These are phyloP conservation scores for Trichosporon ovoides DNA, from an alignment of 1,284 basidiomycete genomes.

Conservation along the genomic window DNA sequence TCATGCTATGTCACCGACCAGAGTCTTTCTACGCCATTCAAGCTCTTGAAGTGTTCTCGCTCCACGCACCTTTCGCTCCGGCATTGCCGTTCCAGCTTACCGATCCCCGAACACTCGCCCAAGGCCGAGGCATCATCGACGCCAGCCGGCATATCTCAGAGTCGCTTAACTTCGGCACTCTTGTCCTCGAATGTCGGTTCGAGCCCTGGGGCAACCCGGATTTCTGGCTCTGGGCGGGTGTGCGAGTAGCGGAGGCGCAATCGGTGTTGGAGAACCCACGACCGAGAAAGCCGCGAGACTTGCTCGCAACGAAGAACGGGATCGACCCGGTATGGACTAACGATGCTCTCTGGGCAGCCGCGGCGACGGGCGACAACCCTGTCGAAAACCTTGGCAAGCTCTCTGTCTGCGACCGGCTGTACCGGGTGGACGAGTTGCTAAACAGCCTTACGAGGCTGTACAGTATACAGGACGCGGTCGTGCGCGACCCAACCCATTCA, in stretches of 20 bases:
- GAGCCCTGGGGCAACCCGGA: conserved; percentile 25
- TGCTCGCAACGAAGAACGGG: conserved; percentile 22
- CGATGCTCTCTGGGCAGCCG: conserved; percentile 19
- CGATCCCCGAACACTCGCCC: conserved; percentile 27
- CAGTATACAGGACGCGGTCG: conserved; percentile 25
- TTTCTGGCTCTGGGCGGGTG: conserved; percentile 32
- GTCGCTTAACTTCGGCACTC: conserved; percentile 20
- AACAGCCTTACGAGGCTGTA: conserved; percentile 27
- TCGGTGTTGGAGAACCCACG: conserved; percentile 16
- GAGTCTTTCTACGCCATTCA: conserved; percentile 32
- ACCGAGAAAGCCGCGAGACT: conserved; percentile 12
- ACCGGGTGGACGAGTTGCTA: conserved; percentile 33
- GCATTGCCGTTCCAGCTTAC: conserved; percentile 32
- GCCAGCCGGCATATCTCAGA: conserved; percentile 19
- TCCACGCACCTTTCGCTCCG: conserved; percentile 36
- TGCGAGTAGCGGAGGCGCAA: conserved; percentile 18
- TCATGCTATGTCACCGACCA: conserved; percentile 29
- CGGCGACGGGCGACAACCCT: conserved; percentile 20
- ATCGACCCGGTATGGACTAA: conserved; percentile 20
- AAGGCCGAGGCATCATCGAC: conserved; percentile 29
- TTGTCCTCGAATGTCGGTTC: conserved; percentile 16
- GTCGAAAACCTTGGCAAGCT: conserved; percentile 33
- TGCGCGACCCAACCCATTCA: conserved; percentile 25
- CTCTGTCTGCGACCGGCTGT: conserved; percentile 33
- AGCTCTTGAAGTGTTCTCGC: conserved; percentile 32